These are phyloP conservation scores for Hirschioporus abietinus DNA, from an alignment of 768 basidiomycete genomes.

Conservation along the genomic window DNA sequence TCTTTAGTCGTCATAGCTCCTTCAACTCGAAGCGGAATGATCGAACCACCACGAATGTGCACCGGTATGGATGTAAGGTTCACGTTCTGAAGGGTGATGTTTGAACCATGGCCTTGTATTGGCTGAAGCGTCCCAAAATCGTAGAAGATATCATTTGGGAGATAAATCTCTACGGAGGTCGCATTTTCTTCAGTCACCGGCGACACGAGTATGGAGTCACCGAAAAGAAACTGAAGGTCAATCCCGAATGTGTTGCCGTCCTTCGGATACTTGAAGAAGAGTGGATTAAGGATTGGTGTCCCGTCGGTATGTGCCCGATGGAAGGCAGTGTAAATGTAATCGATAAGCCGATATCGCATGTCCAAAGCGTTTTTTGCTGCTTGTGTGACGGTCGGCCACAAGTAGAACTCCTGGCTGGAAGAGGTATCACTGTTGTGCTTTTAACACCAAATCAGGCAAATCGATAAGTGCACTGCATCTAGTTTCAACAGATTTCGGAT, in stretches of 20 bases:
- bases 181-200: slow-evolving; percentile 59
- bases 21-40: slow-evolving; percentile 51
- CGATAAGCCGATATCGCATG: slow-evolving; percentile 64
- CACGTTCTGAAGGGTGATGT: slow-evolving; percentile 40
- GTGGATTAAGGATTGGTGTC: slow-evolving; percentile 58
- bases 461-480: slow-evolving; percentile 12
- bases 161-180: slow-evolving; percentile 54
- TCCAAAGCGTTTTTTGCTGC: slow-evolving; percentile 57
- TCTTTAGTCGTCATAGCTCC: slow-evolving; percentile 57
- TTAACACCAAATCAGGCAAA: background rate
- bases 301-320: slow-evolving; percentile 52
- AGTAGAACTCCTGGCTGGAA: slow-evolving; percentile 63
- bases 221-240: slow-evolving; percentile 68
- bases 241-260: slow-evolving; percentile 53
- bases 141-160: slow-evolving; percentile 62
- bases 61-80: slow-evolving; percentile 55
- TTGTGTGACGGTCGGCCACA: slow-evolving; percentile 50
- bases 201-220: slow-evolving; percentile 60
- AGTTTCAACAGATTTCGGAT: background rate
- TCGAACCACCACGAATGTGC: slow-evolving; percentile 52
- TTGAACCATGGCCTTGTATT: slow-evolving; percentile 42
- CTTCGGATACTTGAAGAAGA: slow-evolving; percentile 64
- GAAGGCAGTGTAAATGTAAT: slow-evolving; percentile 70
- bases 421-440: slow-evolving; percentile 52
- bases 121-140: slow-evolving; percentile 49